Evolutionary conservation across 2,329 filamentous ascomycete species (phyloP).

Genomic region (Orbilia brochopaga): DNA sequence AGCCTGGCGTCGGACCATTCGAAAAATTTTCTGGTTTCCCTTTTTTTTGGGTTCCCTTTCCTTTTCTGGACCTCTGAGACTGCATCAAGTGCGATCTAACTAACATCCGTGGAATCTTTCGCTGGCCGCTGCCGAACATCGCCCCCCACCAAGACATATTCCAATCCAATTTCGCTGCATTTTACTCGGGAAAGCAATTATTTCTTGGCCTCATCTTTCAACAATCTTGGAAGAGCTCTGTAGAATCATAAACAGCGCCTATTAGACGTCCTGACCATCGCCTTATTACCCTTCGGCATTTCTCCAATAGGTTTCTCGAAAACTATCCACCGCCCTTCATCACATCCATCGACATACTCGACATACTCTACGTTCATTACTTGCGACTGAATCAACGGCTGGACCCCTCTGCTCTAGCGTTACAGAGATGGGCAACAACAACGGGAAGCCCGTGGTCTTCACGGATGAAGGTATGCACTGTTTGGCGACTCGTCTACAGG

Average conservation of each 20-base stretch:
- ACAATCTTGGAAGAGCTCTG: not conserved
- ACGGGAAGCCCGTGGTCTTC: constrained; percentile 82
- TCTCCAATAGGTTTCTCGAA: no score
- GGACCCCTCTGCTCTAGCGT: constrained; percentile 21
- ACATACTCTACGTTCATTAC: constrained; percentile 15
- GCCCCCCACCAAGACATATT: constrained; percentile 17
- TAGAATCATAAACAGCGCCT: constrained; percentile 4
- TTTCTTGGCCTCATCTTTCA: constrained; percentile 13
- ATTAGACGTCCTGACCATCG: constrained; percentile 14
- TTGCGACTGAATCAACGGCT: constrained; percentile 18
- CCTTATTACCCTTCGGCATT: no score
- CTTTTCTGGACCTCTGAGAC: constrained; percentile 6
- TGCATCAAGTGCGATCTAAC: constrained; percentile 16
- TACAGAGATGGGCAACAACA: constrained; percentile 45
- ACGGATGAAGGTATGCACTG: constrained; percentile 81
- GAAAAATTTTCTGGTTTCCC: constrained; percentile 6
- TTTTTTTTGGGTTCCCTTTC: constrained; percentile 8
- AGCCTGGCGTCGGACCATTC: not conserved
- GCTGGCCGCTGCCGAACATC: constrained; percentile 29
- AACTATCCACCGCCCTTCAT: no score
- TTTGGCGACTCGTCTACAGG: constrained; percentile 22
- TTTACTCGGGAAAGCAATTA: constrained; percentile 5
- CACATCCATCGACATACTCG: not conserved
- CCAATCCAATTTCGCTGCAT: constrained; percentile 18
- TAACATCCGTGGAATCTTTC: constrained; percentile 25